phyloP scores from a whole-genome alignment of 139 green algal genomes.

The Chlorella sp. region DNA sequence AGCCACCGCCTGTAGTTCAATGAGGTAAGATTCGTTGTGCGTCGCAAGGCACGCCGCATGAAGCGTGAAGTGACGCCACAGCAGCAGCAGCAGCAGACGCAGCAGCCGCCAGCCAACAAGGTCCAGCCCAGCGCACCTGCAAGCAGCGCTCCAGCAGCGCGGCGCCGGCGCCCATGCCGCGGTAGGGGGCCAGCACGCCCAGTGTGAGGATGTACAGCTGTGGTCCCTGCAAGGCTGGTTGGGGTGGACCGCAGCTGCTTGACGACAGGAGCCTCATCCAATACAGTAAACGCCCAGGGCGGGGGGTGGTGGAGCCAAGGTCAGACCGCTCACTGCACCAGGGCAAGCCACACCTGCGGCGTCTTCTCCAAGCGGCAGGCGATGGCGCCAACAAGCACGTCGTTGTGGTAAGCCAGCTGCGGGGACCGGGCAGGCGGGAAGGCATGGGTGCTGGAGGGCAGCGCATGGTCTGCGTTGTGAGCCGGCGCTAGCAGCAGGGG shows the following conservation, averaged over 20 bases:
- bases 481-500: too few species aligned
- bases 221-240: constrained; percentile 44
- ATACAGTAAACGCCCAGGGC: too few species aligned
- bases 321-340: background rate
- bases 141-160: constrained; percentile 34
- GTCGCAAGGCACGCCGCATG: too few species aligned
- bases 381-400: constrained; percentile 72
- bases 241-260: too few species aligned
- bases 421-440: background rate
- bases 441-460: background rate
- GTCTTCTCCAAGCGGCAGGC: constrained; percentile 75
- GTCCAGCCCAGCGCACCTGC: constrained; percentile 74
- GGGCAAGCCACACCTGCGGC: constrained; percentile 23
- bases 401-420: constrained; percentile 62
- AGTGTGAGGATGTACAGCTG: constrained; percentile 92
- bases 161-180: constrained; percentile 70
- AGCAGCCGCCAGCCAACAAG: too few species aligned
- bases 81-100: constrained; percentile 78
- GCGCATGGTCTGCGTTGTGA: too few species aligned
- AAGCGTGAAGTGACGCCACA: constrained; percentile 54
- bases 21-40: too few species aligned
- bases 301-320: too few species aligned
- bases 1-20: background rate
- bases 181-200: constrained; percentile 89
- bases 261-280: too few species aligned